Conservation (phyloP, 345 rosid genomes). For the Capsella bursapastoris region DNA sequence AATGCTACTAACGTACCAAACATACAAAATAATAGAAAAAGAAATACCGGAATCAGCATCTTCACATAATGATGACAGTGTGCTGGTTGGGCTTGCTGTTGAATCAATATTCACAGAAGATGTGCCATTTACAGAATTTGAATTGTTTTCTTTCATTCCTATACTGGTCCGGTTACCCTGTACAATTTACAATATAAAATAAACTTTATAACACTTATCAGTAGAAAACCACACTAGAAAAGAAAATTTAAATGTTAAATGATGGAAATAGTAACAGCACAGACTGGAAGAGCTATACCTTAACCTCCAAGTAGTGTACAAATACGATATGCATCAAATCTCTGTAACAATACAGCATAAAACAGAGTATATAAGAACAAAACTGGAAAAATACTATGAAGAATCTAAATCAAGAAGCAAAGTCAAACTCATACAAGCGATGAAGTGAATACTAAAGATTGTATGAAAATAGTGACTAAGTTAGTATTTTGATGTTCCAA, state of each 20-base stretch:
- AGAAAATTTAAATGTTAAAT: constrained; percentile 17
- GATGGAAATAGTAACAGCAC: neutral
- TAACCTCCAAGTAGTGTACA: constrained; percentile 74
- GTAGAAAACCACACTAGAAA: constrained; percentile 8
- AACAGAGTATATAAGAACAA: constrained; percentile 33
- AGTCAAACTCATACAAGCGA: neutral
- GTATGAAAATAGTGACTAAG: constrained; percentile 1
- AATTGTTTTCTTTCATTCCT: constrained; percentile 56
- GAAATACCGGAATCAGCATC: constrained; percentile 86
- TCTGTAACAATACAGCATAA: constrained; percentile 55
- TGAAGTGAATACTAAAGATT: neutral
- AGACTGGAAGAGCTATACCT: constrained; percentile 55
- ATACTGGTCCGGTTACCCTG: constrained; percentile 72
- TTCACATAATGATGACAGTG: constrained; percentile 73
- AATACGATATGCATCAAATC: constrained; percentile 74
- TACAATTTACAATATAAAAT: constrained; percentile 14
- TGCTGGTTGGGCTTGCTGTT: constrained; percentile 73
- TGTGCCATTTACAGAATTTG: constrained; percentile 52
- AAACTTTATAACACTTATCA: constrained; percentile 15
- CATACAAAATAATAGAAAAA: constrained; percentile 15
- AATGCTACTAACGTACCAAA: neutral
- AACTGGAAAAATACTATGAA: neutral
- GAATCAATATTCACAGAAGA: constrained; percentile 72
- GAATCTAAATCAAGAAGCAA: constrained; percentile 20
- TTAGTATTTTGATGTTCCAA: constrained; percentile 15